Evolutionary conservation across 2,329 filamentous ascomycete genomes (phyloP).

Genomic region (Exophiala calicioides): DNA sequence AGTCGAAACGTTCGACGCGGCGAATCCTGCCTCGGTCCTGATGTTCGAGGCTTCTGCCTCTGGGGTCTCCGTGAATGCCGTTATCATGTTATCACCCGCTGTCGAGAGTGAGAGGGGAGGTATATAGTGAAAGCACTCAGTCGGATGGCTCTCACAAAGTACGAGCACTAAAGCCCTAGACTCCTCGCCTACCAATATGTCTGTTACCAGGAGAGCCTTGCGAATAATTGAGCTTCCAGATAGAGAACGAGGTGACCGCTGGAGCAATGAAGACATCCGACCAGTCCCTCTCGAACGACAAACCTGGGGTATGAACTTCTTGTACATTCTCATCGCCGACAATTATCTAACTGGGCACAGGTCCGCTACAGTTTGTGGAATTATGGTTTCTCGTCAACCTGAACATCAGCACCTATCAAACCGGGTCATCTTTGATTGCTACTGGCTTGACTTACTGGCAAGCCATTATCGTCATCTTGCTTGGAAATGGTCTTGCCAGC

Average conservation of each 20-base stretch:
- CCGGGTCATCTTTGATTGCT: constrained; percentile 38
- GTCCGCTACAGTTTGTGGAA: constrained; percentile 25
- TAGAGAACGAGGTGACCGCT: constrained; percentile 19
- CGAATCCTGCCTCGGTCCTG: not conserved
- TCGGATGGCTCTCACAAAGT: not conserved
- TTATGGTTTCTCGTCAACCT: constrained; percentile 44
- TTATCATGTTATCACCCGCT: not conserved
- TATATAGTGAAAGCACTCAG: constrained; percentile 3
- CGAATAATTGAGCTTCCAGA: constrained; percentile 13
- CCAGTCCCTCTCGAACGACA: constrained; percentile 42
- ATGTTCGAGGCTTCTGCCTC: not conserved
- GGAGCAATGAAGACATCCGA: constrained; percentile 45
- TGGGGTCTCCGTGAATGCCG: not conserved
- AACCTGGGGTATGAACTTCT: constrained; percentile 39
- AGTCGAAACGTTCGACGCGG: not conserved
- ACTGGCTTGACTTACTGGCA: constrained; percentile 85
- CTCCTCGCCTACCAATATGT: constrained; percentile 5
- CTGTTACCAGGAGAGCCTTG: constrained; percentile 4
- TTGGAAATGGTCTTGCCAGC: constrained; percentile 42
- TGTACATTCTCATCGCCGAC: constrained; percentile 41
- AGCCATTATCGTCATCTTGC: constrained; percentile 61
- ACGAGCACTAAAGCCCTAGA: not conserved
- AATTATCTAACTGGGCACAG: constrained; percentile 33
- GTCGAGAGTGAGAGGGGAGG: not conserved
- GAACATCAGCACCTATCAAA: constrained; percentile 32